Percentiles rank a stretch among this genome's conserved stretches.
These are phyloP conservation scores for Fusarium sp. DNA, from an alignment of 2,329 filamentous ascomycete species.

Conservation along the genomic window DNA sequence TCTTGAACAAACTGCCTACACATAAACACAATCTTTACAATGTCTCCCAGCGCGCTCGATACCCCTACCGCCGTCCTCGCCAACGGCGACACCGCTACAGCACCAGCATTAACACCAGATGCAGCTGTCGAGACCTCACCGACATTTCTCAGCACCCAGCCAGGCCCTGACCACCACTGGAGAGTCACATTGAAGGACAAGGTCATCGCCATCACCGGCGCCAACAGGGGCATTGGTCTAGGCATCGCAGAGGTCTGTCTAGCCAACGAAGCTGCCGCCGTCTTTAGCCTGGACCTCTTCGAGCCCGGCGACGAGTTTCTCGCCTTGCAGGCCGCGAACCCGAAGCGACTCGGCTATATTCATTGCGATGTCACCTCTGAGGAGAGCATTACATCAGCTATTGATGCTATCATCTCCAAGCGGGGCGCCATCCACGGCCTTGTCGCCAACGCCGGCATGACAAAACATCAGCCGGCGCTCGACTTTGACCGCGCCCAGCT, in stretches of 20 bases:
- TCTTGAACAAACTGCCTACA: not conserved
- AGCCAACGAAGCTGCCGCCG: not conserved
- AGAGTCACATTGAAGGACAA: not conserved
- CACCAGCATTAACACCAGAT: not conserved
- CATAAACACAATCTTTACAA: not conserved
- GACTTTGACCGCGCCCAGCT: not conserved
- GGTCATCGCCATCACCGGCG: not conserved
- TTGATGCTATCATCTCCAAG: not conserved
- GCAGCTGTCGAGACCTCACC: not conserved
- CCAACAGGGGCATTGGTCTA: not conserved
- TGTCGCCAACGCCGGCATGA: not conserved
- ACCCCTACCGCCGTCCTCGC: not conserved
- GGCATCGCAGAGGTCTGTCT: not conserved
- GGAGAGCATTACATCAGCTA: not conserved
- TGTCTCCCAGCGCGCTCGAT: not conserved
- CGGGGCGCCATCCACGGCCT: not conserved
- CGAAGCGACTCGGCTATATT: not conserved
- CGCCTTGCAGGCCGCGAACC: not conserved
- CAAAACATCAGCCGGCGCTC: not conserved
- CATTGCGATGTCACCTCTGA: not conserved
- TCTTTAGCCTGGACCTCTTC: not conserved
- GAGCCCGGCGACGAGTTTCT: not conserved
- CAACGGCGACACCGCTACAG: not conserved
- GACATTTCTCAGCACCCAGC: not conserved
- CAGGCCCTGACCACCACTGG: not conserved